These are phyloP conservation scores for Pleurotus giganteus DNA, from an alignment of 768 basidiomycete genomes.

Conservation along the genomic window DNA sequence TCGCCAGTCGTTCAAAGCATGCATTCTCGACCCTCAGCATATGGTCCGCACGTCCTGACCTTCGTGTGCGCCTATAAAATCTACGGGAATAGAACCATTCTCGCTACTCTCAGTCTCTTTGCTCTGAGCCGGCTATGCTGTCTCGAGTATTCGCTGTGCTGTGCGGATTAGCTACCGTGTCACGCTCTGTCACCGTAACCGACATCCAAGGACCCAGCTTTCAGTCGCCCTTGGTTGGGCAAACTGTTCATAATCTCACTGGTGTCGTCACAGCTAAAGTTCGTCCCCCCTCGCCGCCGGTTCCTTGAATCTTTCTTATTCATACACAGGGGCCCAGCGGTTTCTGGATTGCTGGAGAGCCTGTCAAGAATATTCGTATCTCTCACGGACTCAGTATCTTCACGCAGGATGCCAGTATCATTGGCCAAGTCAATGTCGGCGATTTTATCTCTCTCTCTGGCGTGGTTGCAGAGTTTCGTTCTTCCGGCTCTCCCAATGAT, in stretches of 20 bases:
- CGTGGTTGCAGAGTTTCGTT: constrained; percentile 48
- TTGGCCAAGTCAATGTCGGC: constrained; percentile 40
- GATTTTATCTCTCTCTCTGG: constrained; percentile 48
- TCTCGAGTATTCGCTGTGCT: no score
- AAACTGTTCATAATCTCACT: constrained; percentile 43
- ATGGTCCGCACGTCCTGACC: no score
- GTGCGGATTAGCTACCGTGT: background rate
- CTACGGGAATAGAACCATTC: no score
- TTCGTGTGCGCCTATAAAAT: no score
- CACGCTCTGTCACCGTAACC: constrained; percentile 24
- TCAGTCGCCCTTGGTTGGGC: constrained; percentile 42
- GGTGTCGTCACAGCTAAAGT: constrained; percentile 57
- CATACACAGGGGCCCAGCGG: constrained; percentile 38
- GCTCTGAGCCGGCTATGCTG: no score
- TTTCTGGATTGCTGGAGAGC: constrained; percentile 48
- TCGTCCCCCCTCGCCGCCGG: constrained; percentile 3
- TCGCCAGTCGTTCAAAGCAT: no score
- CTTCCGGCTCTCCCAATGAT: constrained; percentile 35
- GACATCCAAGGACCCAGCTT: constrained; percentile 51
- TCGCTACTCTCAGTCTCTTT: no score
- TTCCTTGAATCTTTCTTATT: background rate
- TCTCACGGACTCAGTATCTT: constrained; percentile 54
- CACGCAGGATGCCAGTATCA: constrained; percentile 34
- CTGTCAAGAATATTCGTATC: constrained; percentile 40
- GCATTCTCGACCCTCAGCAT: no score